Conservation (phyloP, 805 yeast genomes). For the Sporopachydermia quercuum region DNA sequence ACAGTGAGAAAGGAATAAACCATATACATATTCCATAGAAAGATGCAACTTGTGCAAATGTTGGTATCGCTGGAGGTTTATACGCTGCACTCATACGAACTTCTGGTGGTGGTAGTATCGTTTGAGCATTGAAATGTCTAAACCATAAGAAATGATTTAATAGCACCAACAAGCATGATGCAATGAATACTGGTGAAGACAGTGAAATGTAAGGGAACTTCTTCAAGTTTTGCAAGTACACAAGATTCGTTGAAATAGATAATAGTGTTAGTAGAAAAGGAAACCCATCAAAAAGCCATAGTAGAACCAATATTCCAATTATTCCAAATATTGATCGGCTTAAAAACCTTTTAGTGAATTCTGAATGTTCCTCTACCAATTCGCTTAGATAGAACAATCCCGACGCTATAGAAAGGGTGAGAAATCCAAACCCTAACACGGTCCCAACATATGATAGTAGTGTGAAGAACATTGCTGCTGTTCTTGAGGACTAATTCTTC, state of each 20-base stretch:
- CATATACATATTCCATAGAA: constrained; percentile 89
- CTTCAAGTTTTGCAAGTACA: constrained; percentile 64
- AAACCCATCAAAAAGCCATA: constrained; percentile 64
- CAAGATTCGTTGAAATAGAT: constrained; percentile 52
- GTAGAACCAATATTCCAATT: constrained; percentile 35
- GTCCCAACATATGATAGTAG: constrained; percentile 47
- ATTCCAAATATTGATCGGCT: constrained; percentile 47
- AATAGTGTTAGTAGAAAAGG: constrained; percentile 56
- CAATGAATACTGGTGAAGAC: constrained; percentile 53
- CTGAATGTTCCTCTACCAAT: constrained; percentile 84
- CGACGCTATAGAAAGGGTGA: constrained; percentile 51
- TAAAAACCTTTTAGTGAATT: constrained; percentile 62
- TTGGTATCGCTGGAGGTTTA: constrained; percentile 53
- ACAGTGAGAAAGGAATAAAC: constrained; percentile 86
- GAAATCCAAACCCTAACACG: constrained; percentile 41
- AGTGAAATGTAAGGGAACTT: constrained; percentile 76
- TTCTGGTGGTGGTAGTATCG: constrained; percentile 49
- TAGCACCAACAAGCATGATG: constrained; percentile 58
- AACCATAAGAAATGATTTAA: constrained; percentile 86
- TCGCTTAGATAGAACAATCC: constrained; percentile 87
- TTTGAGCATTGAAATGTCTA: constrained; percentile 58
- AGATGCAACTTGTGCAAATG: constrained; percentile 83
- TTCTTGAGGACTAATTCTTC: no score
- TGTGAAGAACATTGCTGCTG: constrained; percentile 46
- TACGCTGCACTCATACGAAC: constrained; percentile 42